Evolutionary conservation across 2,329 filamentous ascomycete species (phyloP).

Genomic region (Sporothrix mexicana): DNA sequence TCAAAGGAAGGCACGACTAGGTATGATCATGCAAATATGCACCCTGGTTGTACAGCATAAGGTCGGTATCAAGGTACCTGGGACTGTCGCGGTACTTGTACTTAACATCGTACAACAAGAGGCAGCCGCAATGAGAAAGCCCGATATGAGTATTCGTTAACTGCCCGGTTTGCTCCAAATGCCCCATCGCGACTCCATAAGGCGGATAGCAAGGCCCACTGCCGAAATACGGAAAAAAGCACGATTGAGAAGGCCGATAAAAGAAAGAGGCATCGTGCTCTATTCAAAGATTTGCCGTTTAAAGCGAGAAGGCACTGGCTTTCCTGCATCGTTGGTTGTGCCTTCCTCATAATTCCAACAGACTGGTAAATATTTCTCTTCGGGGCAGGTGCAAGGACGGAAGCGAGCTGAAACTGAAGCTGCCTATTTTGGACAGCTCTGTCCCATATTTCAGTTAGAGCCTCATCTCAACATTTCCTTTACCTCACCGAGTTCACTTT

Average conservation of each 20-base stretch:
- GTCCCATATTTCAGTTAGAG: neutral
- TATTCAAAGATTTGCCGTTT: neutral
- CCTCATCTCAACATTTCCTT: neutral
- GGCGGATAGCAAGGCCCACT: conserved; percentile 18
- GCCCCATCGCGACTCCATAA: conserved; percentile 20
- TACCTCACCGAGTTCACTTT: neutral
- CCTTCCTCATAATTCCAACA: neutral
- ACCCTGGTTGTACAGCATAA: neutral
- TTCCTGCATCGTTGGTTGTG: neutral
- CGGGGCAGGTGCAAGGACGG: conserved; percentile 5
- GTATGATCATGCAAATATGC: neutral
- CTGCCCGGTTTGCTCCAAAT: conserved; percentile 3
- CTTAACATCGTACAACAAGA: neutral
- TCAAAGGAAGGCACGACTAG: neutral
- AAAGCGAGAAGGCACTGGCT: neutral
- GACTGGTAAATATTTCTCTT: neutral
- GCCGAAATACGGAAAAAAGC: neutral
- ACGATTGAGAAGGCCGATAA: neutral
- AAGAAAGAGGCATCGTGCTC: neutral
- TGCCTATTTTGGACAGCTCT: neutral
- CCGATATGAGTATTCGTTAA: neutral
- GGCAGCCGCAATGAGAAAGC: neutral
- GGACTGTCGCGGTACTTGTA: neutral
- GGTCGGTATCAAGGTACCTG: neutral
- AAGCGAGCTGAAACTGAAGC: neutral